phyloP scores from a whole-genome alignment of 2,329 filamentous ascomycete species.

The Calonectria henricotiae region DNA sequence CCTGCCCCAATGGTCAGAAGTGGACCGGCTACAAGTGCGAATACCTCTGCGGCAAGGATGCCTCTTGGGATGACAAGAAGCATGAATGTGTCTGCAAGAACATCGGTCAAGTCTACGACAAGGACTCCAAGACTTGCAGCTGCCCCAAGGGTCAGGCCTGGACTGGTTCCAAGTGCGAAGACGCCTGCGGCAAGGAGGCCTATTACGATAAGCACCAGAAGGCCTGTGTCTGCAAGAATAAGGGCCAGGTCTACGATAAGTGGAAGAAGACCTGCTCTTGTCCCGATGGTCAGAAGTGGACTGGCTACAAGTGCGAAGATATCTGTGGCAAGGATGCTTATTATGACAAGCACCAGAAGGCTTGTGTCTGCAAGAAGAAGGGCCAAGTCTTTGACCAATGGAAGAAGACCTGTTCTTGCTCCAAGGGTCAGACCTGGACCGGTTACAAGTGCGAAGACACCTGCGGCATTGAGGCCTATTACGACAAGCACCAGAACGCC shows the following conservation, averaged over 20 bases:
- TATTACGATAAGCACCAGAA: background rate
- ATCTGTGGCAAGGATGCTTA: background rate
- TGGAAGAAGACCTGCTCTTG: background rate
- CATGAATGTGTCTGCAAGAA: background rate
- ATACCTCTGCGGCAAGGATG: background rate
- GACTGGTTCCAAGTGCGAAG: slow-evolving; percentile 1
- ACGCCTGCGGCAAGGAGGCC: background rate
- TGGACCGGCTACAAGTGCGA: slow-evolving; percentile 3
- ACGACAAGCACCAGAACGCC: background rate
- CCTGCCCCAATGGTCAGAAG: slow-evolving; percentile 1
- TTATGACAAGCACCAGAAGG: background rate
- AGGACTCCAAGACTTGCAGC: background rate
- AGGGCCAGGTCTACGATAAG: background rate
- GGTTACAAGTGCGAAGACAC: background rate
- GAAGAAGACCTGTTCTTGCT: background rate
- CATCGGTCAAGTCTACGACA: background rate
- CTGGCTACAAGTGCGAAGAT: background rate
- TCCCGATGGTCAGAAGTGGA: background rate
- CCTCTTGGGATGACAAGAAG: background rate
- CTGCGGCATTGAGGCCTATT: background rate
- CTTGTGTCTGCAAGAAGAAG: slow-evolving; percentile 6
- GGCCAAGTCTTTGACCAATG: background rate
- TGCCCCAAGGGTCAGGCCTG: background rate
- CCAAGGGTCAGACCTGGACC: background rate
- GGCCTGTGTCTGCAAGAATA: background rate